Evolutionary conservation across 2,329 filamentous ascomycete genomes (phyloP).

Genomic region (Tympanopsis confertula): DNA sequence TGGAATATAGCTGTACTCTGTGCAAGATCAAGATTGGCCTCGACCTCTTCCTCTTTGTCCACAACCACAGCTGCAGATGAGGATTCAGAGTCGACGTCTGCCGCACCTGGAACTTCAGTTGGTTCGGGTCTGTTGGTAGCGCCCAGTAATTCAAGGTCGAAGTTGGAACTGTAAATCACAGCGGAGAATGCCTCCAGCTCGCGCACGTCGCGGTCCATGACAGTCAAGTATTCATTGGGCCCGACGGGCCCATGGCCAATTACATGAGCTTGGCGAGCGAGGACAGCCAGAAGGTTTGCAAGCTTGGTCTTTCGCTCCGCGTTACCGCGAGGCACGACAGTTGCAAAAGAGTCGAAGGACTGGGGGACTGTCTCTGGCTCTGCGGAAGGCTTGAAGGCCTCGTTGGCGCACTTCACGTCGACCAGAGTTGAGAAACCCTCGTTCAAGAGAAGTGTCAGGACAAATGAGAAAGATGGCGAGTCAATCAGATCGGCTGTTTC

Average conservation of each 20-base stretch:
- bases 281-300: conserved; percentile 77
- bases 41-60: too few relatives aligned
- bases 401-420: conserved; percentile 67
- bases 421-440: conserved; percentile 75
- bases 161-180: conserved; percentile 79
- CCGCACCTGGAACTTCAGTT: too few relatives aligned
- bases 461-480: conserved; percentile 78
- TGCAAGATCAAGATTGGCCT: too few relatives aligned
- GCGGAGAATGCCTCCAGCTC: conserved; percentile 77
- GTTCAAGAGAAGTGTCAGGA: conserved; percentile 77
- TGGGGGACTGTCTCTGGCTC: conserved; percentile 11
- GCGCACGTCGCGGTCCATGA: conserved; percentile 59
- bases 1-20: too few relatives aligned
- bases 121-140: too few relatives aligned
- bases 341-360: conserved; percentile 6
- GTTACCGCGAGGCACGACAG: conserved; percentile 6
- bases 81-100: too few relatives aligned
- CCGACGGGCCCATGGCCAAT: conserved; percentile 62
- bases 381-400: conserved; percentile 59
- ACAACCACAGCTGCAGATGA: too few relatives aligned
- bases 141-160: conserved; percentile 51
- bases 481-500: conserved; percentile 94
- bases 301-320: conserved; percentile 27
- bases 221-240: conserved; percentile 58
- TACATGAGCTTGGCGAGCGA: conserved; percentile 79